phyloP scores from a whole-genome alignment of 805 yeast genomes.

The Ogataea angusta region DNA sequence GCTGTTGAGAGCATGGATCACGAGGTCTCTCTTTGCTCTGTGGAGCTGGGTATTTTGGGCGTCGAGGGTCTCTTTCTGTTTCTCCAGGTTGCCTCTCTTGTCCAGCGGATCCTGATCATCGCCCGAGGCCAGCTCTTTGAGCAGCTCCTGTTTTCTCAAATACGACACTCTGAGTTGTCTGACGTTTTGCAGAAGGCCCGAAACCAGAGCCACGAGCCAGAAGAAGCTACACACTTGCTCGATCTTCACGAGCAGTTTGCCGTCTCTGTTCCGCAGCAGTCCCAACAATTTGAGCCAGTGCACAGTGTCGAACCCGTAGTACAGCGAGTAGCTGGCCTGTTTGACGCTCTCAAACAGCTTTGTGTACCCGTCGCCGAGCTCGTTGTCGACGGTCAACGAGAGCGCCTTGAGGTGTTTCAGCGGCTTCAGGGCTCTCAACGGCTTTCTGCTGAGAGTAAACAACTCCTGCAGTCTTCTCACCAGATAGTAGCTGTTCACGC shows the following conservation, averaged over 20 bases:
- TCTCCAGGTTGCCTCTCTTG: slow-evolving; percentile 23
- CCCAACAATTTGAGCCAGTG: slow-evolving; percentile 61
- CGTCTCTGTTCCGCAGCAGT: slow-evolving; percentile 38
- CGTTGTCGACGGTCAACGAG: slow-evolving; percentile 62
- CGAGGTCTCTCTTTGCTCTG: slow-evolving; percentile 54
- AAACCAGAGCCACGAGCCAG: slow-evolving; percentile 73
- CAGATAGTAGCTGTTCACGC: slow-evolving; percentile 43
- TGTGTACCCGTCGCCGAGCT: slow-evolving; percentile 57
- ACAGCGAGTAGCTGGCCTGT: slow-evolving; percentile 60
- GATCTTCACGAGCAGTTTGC: slow-evolving; percentile 37
- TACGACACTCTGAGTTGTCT: slow-evolving; percentile 47
- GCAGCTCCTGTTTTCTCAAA: slow-evolving; percentile 34
- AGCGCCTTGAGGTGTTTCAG: slow-evolving; percentile 69
- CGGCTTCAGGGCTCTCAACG: slow-evolving; percentile 81
- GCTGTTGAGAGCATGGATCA: slow-evolving; percentile 75
- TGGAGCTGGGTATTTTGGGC: slow-evolving; percentile 40
- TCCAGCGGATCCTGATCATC: slow-evolving; percentile 37
- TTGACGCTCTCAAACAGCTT: slow-evolving; percentile 52
- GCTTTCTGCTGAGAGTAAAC: slow-evolving; percentile 72
- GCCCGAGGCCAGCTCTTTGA: slow-evolving; percentile 11
- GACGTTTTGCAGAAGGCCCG: slow-evolving; percentile 58
- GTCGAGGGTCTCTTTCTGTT: slow-evolving; percentile 30
- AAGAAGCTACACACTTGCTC: slow-evolving; percentile 62
- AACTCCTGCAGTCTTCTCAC: slow-evolving; percentile 58
- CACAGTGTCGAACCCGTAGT: slow-evolving; percentile 60